phyloP scores from a whole-genome alignment of 345 rosid species.

The Rhizophora apiculata region DNA sequence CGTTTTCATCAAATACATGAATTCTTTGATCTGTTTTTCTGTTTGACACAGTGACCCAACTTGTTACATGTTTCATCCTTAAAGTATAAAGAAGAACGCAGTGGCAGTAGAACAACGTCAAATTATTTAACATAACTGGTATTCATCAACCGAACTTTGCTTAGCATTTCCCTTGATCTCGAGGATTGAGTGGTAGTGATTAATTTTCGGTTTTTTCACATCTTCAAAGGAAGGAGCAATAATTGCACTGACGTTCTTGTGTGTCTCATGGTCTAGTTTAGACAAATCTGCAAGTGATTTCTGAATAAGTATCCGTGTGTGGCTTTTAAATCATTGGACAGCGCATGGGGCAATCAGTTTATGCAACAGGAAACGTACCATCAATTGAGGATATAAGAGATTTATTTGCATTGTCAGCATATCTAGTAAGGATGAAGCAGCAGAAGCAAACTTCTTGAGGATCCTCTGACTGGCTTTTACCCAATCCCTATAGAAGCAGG shows the following conservation, averaged over 20 bases:
- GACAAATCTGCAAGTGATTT: background rate
- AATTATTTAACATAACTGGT: background rate
- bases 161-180: background rate
- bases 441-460: background rate
- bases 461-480: constrained; percentile 1
- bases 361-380: background rate
- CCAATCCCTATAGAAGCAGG: background rate
- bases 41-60: no score
- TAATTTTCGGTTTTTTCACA: background rate
- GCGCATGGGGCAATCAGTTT: background rate
- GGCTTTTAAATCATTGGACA: background rate
- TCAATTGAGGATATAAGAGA: constrained; percentile 1
- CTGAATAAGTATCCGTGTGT: background rate
- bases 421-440: background rate
- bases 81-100: no score
- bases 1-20: background rate
- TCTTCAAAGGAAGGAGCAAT: background rate
- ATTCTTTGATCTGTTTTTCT: no score
- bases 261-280: background rate
- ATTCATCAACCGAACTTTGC: background rate
- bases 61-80: no score
- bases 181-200: background rate
- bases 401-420: constrained; percentile 3
- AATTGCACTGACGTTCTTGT: background rate
- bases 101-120: background rate